Base-by-base conservation (phyloP, 2,329 filamentous ascomycete genomes). In the Fusarium sp. region DNA sequence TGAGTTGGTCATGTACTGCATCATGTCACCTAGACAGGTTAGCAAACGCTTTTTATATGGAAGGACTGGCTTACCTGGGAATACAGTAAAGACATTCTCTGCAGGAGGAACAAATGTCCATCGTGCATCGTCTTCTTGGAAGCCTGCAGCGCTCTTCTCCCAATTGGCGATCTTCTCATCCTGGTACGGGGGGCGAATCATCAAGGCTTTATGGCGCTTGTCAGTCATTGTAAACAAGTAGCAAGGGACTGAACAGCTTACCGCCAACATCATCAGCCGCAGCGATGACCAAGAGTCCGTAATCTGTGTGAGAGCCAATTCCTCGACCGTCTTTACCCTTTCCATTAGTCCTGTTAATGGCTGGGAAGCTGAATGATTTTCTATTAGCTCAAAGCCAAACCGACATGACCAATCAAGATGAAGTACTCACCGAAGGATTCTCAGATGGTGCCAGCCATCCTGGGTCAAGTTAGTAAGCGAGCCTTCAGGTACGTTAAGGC, bases 371-470 rank as follows among this genome's bases (percentile, higher is more conserved):
- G 11, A 11, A 13, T 13, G 8, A 11, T 6, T n/a, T 20, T 4
- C 15, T 8, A 6, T 56, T 11, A 42, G 27, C 21, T 9, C 31
- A 31, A 21, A 4, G 9, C 13, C 13, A 9, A 33, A 15, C 18
- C 8, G 14, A 8, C 9, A 29, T 23, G 3, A 5, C 8, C 3
- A 21, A 6, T 39, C 9, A 5, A 7, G 1, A 2, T 14, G 6
- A 5, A 11, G 15, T 18, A 31, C 63, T 11, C 66, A 81, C 81
- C 83, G 77, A 3, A 85, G 76, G 18, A 84, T 76, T 8, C 83
- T 77, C 76, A 84, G 80, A 63, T 85, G 83, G 58, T 85, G 82
- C 83, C 83, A 85, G 0, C 83, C 83, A 55, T 85, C 83, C 10
- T 78, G 63, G 1, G 81, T 83, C 37, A 80, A 77, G 17, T 75